phyloP scores from a whole-genome alignment of 208 protist genomes.

The Trypanosoma brucei region DNA sequence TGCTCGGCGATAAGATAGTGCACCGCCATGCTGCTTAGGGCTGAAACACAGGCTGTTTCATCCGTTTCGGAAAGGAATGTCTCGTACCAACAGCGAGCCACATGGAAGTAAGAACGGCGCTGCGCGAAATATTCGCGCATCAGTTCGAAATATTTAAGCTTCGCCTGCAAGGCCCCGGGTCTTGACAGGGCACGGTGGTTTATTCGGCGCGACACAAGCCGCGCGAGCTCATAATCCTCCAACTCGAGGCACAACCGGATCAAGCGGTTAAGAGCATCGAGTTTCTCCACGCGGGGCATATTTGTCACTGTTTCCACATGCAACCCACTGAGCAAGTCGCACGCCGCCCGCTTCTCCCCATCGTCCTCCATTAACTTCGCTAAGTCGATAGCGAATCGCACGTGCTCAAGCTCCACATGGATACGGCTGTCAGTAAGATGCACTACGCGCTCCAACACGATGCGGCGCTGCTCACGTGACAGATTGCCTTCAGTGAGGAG shows the following conservation, averaged over 20 bases:
- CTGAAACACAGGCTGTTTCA: conserved; percentile 58
- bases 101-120: conserved; percentile 87
- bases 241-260: conserved; percentile 93
- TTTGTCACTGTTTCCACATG: conserved; percentile 97
- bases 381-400: conserved; percentile 90
- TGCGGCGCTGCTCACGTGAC: conserved; percentile 51
- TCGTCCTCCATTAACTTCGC: conserved; percentile 87
- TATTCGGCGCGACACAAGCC: conserved; percentile 93
- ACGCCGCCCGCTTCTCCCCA: conserved; percentile 88
- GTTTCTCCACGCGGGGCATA: conserved; percentile 95
- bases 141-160: conserved; percentile 80
- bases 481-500: conserved; percentile 47
- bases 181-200: conserved; percentile 76
- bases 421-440: conserved; percentile 94
- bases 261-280: conserved; percentile 93
- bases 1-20: conserved; percentile 83
- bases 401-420: conserved; percentile 94
- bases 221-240: conserved; percentile 92
- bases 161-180: conserved; percentile 64
- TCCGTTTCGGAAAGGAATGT: conserved; percentile 89
- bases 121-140: conserved; percentile 88
- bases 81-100: conserved; percentile 90
- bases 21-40: conserved; percentile 75
- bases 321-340: conserved; percentile 91
- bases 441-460: conserved; percentile 88